Conservation (phyloP, 106 monocot species). For the Gastrodia elata region DNA sequence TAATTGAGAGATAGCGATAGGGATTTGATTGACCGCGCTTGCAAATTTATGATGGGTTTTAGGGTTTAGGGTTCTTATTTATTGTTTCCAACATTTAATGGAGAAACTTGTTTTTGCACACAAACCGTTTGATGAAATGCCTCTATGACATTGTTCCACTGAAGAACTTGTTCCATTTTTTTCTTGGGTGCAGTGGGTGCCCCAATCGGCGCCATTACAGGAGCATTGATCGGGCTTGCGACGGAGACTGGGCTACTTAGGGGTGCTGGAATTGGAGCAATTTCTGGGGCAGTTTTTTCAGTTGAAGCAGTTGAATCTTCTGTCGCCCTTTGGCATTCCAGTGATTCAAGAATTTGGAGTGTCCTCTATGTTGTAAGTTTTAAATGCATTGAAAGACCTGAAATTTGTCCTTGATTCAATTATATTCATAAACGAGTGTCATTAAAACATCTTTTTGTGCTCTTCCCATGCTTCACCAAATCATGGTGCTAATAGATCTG, state of each 20-base stretch:
- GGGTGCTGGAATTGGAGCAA: constrained; percentile 43
- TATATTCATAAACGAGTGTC: background rate
- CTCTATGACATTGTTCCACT: background rate
- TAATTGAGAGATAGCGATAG: no score
- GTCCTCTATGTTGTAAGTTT: constrained; percentile 28
- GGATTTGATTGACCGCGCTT: background rate
- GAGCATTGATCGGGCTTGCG: constrained; percentile 31
- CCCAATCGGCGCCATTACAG: constrained; percentile 32
- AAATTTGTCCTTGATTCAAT: background rate
- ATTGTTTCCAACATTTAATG: background rate
- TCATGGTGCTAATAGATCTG: no score
- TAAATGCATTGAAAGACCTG: background rate
- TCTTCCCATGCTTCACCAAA: background rate
- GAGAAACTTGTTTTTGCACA: background rate
- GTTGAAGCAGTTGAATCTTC: constrained; percentile 45
- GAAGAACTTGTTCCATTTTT: background rate
- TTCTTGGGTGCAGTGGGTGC: constrained; percentile 27
- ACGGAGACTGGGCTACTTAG: constrained; percentile 35
- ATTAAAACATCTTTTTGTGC: background rate
- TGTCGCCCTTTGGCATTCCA: constrained; percentile 30
- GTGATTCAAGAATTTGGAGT: constrained; percentile 30
- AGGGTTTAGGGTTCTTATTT: background rate
- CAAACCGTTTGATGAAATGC: background rate
- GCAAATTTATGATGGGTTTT: background rate
- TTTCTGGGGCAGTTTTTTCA: constrained; percentile 50